phyloP scores from a whole-genome alignment of 1,284 basidiomycete species.

The Caloboletus inedulis region DNA sequence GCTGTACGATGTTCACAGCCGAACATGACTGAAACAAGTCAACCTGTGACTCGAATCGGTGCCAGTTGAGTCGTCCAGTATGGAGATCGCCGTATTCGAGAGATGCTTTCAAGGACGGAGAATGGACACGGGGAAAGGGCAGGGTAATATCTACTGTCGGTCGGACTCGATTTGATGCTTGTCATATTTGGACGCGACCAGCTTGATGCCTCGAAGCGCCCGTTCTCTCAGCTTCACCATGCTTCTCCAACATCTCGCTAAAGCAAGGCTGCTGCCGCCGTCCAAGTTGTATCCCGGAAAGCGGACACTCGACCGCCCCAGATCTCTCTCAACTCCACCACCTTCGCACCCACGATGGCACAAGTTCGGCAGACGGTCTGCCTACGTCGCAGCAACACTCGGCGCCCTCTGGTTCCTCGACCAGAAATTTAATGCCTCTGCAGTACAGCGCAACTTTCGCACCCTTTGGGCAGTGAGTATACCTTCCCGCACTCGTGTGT shows the following conservation, averaged over 20 bases:
- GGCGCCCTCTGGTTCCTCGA: slow-evolving; percentile 54
- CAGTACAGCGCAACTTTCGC: slow-evolving; percentile 59
- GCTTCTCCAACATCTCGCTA: not conserved
- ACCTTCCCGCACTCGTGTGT: not conserved
- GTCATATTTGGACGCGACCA: too few relatives aligned
- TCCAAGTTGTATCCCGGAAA: not conserved
- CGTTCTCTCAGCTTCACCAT: slow-evolving; percentile 1
- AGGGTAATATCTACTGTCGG: too few relatives aligned
- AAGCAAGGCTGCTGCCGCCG: not conserved
- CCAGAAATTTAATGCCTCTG: slow-evolving; percentile 62
- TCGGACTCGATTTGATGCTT: too few relatives aligned
- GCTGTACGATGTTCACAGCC: not conserved
- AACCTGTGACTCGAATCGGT: not conserved
- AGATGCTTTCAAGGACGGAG: too few relatives aligned
- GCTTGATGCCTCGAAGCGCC: too few relatives aligned
- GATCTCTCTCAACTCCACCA: slow-evolving; percentile 1
- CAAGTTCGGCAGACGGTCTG: slow-evolving; percentile 32
- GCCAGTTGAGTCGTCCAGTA: too few relatives aligned
- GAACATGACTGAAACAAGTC: not conserved
- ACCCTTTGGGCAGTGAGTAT: slow-evolving; percentile 62
- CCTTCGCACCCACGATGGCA: slow-evolving; percentile 4
- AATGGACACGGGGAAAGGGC: too few relatives aligned
- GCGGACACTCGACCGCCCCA: not conserved
- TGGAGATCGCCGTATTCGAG: too few relatives aligned
- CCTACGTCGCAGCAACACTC: slow-evolving; percentile 38